phyloP scores from a whole-genome alignment of 2,329 filamentous ascomycete genomes.

The Venturia aucupariae region DNA sequence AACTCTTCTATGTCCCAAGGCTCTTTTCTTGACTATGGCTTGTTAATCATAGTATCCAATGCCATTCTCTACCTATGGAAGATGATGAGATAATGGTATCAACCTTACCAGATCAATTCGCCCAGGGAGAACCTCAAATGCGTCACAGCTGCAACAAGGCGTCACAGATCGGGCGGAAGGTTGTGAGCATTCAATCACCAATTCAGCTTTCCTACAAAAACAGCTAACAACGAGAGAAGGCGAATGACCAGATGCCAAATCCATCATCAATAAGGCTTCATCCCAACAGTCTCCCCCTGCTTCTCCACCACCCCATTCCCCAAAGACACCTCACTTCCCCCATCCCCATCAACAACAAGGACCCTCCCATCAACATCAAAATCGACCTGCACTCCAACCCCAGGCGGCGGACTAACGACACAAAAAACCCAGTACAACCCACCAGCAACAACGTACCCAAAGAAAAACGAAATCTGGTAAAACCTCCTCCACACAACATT shows the following conservation, averaged over 20 bases:
- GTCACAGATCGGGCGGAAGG: neutral
- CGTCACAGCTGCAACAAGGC: too few species aligned
- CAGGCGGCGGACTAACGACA: slow-evolving; percentile 16
- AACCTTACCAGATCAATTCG: too few species aligned
- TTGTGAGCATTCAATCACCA: too few species aligned
- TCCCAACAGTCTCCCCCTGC: neutral
- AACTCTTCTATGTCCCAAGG: too few species aligned
- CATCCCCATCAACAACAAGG: slow-evolving; percentile 19
- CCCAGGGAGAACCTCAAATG: too few species aligned
- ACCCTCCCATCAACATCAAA: slow-evolving; percentile 17
- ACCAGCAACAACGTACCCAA: slow-evolving; percentile 16
- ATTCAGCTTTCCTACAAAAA: too few species aligned
- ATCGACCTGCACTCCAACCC: slow-evolving; percentile 16
- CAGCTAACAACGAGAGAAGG: neutral
- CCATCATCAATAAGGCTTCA: neutral
- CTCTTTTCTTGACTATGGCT: too few species aligned
- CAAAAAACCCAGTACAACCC: slow-evolving; percentile 16
- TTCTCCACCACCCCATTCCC: neutral
- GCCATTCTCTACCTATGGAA: too few species aligned
- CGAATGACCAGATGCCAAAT: neutral
- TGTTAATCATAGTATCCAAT: too few species aligned
- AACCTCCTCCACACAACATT: slow-evolving; percentile 15
- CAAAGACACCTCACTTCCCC: neutral
- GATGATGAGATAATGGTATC: too few species aligned
- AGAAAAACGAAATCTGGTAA: slow-evolving; percentile 18